Percentiles rank a stretch among this genome's conserved stretches.
Evolutionary conservation across 2,329 filamentous ascomycete species (phyloP).

Genomic region (Pyricularia sp.): DNA sequence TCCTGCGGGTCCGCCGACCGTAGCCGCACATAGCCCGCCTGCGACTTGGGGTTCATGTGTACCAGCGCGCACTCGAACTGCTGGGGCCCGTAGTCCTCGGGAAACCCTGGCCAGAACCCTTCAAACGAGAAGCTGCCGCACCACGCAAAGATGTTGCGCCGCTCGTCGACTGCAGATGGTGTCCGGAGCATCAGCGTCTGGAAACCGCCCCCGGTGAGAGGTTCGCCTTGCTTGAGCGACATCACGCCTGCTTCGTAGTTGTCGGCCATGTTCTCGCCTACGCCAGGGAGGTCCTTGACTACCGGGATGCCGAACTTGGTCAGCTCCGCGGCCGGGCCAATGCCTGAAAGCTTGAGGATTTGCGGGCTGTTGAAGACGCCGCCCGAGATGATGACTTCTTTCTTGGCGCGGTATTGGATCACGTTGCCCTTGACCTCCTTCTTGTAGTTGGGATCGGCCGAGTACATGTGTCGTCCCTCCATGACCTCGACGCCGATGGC

Average conservation of each 20-base stretch:
- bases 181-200: constrained; percentile 14
- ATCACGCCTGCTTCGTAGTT: constrained; percentile 32
- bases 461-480: constrained; percentile 22
- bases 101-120: constrained; percentile 17
- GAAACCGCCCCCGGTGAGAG: constrained; percentile 14
- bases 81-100: constrained; percentile 15
- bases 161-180: constrained; percentile 15
- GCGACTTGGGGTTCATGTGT: constrained; percentile 45
- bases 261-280: constrained; percentile 49
- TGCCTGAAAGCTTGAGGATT: constrained; percentile 31
- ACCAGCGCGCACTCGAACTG: constrained; percentile 30
- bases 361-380: constrained; percentile 33
- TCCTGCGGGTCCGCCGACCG: constrained; percentile 45
- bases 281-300: constrained; percentile 39
- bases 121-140: constrained; percentile 18
- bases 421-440: constrained; percentile 6
- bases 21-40: constrained; percentile 41
- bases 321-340: constrained; percentile 28
- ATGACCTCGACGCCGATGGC: constrained; percentile 17
- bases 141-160: constrained; percentile 18
- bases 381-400: constrained; percentile 34
- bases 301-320: constrained; percentile 11
- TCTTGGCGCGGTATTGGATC: constrained; percentile 14
- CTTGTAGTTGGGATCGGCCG: constrained; percentile 21
- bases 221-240: constrained; percentile 20